These are phyloP conservation scores for Tetrahymena borealis DNA, from an alignment of 73 alveolate species.

Conservation along the genomic window DNA sequence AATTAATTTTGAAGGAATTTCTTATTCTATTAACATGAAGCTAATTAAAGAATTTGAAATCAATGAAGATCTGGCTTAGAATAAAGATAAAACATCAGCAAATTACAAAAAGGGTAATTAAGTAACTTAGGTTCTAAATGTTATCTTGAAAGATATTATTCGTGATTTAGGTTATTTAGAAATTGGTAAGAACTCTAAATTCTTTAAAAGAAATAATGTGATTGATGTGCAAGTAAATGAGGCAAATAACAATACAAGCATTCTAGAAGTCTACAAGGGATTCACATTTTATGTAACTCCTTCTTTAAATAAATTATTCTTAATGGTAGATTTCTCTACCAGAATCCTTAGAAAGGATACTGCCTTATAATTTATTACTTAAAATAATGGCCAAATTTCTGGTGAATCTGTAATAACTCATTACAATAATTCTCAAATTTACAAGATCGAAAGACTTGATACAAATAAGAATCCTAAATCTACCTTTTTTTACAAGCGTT, in stretches of 20 bases:
- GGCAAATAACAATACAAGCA: background rate
- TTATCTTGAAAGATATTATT: background rate
- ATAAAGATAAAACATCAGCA: background rate
- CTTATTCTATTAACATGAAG: background rate
- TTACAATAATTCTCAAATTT: conserved; percentile 64
- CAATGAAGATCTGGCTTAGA: background rate
- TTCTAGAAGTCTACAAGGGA: background rate
- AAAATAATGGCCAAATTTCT: conserved; percentile 6
- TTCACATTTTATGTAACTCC: background rate
- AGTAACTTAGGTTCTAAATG: background rate
- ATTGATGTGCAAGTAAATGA: background rate
- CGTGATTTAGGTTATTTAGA: background rate
- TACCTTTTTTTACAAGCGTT: conserved; percentile 24
- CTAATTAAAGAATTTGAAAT: background rate
- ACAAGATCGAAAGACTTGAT: conserved; percentile 67
- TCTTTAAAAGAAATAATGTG: background rate
- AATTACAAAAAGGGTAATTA: background rate
- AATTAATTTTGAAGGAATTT: background rate
- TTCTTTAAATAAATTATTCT: background rate
- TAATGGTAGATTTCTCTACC: conserved; percentile 9
- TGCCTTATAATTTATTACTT: background rate
- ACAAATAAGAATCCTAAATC: conserved; percentile 62
- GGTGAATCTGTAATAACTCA: conserved; percentile 63
- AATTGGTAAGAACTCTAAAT: background rate
- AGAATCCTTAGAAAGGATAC: conserved; percentile 18